Conservation (phyloP, 1,284 basidiomycete species). For the Ganoderma boninense region DNA sequence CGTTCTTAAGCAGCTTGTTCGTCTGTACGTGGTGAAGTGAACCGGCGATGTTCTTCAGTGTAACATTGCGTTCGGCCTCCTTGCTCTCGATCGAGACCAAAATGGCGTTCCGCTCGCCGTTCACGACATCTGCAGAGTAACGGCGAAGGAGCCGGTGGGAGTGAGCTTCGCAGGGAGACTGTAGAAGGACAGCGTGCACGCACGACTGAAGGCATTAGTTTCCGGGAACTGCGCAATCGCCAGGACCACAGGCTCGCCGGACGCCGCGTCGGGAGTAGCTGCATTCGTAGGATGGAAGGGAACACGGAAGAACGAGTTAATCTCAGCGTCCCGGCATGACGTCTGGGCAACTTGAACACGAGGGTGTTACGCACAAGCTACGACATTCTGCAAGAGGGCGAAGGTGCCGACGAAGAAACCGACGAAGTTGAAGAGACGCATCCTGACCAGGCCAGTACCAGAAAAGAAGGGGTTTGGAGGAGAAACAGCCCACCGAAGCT, state of each 20-base stretch:
- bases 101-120: conserved; percentile 85
- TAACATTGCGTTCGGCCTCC: conserved; percentile 74
- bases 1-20: conserved; percentile 77
- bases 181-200: conserved; percentile 44
- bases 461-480: conserved; percentile 31
- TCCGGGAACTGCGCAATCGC: conserved; percentile 78
- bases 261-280: conserved; percentile 35
- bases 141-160: too few species aligned
- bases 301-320: conserved; percentile 1
- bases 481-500: conserved; percentile 17
- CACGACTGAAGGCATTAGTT: conserved; percentile 84
- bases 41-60: conserved; percentile 74
- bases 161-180: not conserved
- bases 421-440: conserved; percentile 41
- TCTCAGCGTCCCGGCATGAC: conserved; percentile 1
- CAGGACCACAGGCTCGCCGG: conserved; percentile 59
- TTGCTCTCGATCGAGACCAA: conserved; percentile 78
- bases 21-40: conserved; percentile 77
- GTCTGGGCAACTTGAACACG: not conserved
- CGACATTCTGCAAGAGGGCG: conserved; percentile 35
- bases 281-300: not conserved
- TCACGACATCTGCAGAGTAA: conserved; percentile 73
- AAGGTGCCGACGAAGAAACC: conserved; percentile 37
- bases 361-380: conserved; percentile 35
- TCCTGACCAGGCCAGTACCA: conserved; percentile 30